phyloP scores from a whole-genome alignment of 2,329 filamentous ascomycete species.

The Metarhizium robertsii region DNA sequence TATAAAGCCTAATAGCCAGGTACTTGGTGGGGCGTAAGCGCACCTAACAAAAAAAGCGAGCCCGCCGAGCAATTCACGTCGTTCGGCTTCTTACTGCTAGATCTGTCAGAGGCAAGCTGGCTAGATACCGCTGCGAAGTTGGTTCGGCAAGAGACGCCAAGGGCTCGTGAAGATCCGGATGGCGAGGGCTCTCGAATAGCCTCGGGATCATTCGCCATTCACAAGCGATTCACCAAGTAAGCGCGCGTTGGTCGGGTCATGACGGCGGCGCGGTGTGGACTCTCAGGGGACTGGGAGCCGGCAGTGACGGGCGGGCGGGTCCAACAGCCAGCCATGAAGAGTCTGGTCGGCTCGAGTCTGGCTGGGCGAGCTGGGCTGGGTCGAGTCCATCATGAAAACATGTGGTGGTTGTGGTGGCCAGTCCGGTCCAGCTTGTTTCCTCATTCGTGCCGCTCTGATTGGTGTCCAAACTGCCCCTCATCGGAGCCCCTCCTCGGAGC shows the following conservation, averaged over 20 bases:
- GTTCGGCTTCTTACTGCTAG: too few relatives aligned
- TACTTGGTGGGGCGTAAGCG: too few relatives aligned
- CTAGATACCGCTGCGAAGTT: neutral
- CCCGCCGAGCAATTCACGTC: too few relatives aligned
- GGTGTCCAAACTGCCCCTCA: neutral
- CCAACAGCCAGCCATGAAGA: too few relatives aligned
- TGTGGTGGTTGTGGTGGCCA: neutral
- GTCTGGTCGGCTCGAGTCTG: too few relatives aligned
- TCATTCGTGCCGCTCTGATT: neutral
- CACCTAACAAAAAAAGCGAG: too few relatives aligned
- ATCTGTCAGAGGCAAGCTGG: too few relatives aligned
- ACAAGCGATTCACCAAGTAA: neutral
- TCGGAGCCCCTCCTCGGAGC: neutral
- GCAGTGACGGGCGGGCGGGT: too few relatives aligned
- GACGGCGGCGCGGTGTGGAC: too few relatives aligned
- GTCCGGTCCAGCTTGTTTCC: neutral
- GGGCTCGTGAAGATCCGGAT: neutral
- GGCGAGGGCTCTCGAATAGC: neutral
- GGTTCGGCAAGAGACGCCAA: neutral
- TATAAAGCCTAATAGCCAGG: too few relatives aligned
- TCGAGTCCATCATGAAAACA: neutral
- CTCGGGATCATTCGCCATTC: neutral
- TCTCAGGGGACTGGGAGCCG: neutral
- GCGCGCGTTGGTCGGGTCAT: neutral
- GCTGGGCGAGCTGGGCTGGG: too few relatives aligned